Evolutionary conservation across 805 yeast genomes (phyloP).

Genomic region (Isabelozyma heimii): DNA sequence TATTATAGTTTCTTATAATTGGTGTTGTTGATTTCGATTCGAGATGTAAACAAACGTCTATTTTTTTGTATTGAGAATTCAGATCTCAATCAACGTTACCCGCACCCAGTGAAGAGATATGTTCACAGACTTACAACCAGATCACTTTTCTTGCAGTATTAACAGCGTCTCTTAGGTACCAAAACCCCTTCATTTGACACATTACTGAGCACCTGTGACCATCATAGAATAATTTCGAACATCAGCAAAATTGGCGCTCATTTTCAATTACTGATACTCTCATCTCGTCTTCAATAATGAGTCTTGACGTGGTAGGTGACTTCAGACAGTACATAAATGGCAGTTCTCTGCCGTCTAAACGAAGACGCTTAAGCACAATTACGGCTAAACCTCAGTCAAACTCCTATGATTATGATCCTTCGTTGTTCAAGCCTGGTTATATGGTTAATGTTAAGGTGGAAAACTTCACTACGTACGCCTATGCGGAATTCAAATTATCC

Average conservation of each 20-base stretch:
- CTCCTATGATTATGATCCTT: neutral
- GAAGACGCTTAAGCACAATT: neutral
- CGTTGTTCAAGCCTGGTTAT: constrained; percentile 40
- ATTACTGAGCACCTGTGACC: no score
- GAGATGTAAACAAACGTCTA: neutral
- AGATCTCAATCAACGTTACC: neutral
- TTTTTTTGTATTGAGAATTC: neutral
- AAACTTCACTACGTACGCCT: constrained; percentile 68
- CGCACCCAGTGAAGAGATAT: neutral
- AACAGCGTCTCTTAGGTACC: no score
- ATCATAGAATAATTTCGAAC: no score
- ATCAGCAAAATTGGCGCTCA: no score
- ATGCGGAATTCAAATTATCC: constrained; percentile 70
- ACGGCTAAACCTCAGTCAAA: neutral
- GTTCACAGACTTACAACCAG: no score
- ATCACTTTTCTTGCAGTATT: no score
- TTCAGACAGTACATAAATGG: neutral
- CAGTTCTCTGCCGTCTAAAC: neutral
- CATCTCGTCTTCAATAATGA: neutral
- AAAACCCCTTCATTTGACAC: no score
- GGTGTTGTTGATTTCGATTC: neutral
- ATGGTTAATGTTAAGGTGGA: constrained; percentile 49
- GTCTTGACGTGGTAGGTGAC: neutral
- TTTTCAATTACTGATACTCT: neutral
- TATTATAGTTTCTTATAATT: neutral